A percentile compares a stretch with the other conserved stretches of the same genome.
These are phyloP conservation scores for Ceratobasidium sp. DNA, from an alignment of 1,284 basidiomycete species.

Conservation along the genomic window DNA sequence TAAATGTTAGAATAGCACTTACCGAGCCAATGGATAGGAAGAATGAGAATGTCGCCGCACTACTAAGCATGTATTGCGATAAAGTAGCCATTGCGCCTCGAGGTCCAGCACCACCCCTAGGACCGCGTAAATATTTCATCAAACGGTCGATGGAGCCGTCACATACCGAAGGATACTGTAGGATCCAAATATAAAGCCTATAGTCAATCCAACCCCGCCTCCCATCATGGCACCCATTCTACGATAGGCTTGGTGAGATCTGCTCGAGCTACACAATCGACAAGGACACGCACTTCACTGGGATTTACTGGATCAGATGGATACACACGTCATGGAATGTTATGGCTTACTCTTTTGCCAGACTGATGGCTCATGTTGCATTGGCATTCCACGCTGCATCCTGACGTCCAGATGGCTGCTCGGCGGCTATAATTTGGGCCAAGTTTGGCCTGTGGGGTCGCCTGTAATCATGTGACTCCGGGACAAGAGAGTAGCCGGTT, in stretches of 20 bases:
- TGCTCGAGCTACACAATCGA: conserved; percentile 48
- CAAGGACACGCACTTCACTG: conserved; percentile 40
- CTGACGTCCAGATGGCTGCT: conserved; percentile 19
- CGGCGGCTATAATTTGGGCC: conserved; percentile 21
- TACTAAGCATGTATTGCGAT: conserved; percentile 93
- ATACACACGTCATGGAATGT: neutral
- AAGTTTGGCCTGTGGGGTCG: conserved; percentile 16
- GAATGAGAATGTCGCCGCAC: conserved; percentile 85
- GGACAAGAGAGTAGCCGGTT: conserved; percentile 7
- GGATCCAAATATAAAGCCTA: conserved; percentile 94
- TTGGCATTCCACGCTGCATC: conserved; percentile 55
- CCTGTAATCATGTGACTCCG: conserved; percentile 17
- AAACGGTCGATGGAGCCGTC: neutral
- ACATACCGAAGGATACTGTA: conserved; percentile 86
- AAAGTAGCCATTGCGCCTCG: conserved; percentile 86
- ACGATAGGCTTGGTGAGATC: neutral
- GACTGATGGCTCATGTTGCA: conserved; percentile 61
- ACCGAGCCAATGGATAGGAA: conserved; percentile 87
- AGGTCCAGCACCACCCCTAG: conserved; percentile 84
- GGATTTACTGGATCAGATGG: neutral
- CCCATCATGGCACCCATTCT: conserved; percentile 96
- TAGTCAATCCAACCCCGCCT: conserved; percentile 88
- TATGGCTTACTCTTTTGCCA: conserved; percentile 72
- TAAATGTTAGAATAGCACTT: conserved; percentile 52
- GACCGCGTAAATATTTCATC: conserved; percentile 6